These are phyloP conservation scores for Ceratocystis colombiana DNA, from an alignment of 2,329 filamentous ascomycete genomes.

Conservation along the genomic window DNA sequence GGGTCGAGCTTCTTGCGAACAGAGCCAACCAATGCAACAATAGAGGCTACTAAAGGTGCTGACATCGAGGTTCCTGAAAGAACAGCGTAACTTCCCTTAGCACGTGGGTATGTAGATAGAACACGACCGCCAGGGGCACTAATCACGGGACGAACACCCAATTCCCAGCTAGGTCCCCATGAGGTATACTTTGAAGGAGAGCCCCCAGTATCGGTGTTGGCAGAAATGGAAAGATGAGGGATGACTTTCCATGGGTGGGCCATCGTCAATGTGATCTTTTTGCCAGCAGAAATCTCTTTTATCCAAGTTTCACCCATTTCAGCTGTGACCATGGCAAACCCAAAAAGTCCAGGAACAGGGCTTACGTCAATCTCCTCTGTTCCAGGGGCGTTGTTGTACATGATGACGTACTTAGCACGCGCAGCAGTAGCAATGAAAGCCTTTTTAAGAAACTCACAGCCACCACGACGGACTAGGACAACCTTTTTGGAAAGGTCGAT, in stretches of 20 bases:
- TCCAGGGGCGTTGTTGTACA: constrained; percentile 47
- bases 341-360: constrained; percentile 32
- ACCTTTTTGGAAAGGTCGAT: constrained; percentile 41
- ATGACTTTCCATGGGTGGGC: constrained; percentile 34
- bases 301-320: constrained; percentile 39
- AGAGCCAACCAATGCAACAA: constrained; percentile 45
- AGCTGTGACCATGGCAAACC: constrained; percentile 36
- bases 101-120: constrained; percentile 44
- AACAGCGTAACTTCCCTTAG: constrained; percentile 38
- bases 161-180: constrained; percentile 53
- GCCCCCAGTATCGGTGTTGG: constrained; percentile 41
- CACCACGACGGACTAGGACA: constrained; percentile 50
- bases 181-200: constrained; percentile 44
- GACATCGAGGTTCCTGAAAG: constrained; percentile 53
- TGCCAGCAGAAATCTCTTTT: constrained; percentile 36
- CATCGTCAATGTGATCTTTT: constrained; percentile 39
- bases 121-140: constrained; percentile 49
- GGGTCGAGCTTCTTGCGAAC: constrained; percentile 44
- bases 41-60: constrained; percentile 45
- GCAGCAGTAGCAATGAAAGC: constrained; percentile 42
- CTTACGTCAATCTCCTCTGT: constrained; percentile 33
- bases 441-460: constrained; percentile 47
- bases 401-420: constrained; percentile 51
- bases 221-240: constrained; percentile 30
- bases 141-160: constrained; percentile 47